A percentile compares a stretch with the other conserved stretches of the same genome.
Conservation (phyloP, 2,329 filamentous ascomycete species). For the Didymella sp. region DNA sequence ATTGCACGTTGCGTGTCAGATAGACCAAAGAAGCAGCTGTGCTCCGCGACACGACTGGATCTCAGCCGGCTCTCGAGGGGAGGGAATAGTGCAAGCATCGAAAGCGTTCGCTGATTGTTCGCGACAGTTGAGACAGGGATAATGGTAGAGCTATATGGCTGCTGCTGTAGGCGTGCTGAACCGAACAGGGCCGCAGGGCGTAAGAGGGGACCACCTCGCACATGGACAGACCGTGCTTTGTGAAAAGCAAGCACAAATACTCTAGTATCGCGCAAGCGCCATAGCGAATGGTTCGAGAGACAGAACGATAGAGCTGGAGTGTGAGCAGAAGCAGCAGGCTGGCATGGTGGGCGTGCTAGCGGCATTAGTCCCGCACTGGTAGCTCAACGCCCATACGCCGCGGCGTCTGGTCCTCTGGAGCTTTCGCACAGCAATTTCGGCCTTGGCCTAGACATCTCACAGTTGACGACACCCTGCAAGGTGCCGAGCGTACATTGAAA, state of each 20-base stretch:
- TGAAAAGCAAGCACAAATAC: too few species aligned
- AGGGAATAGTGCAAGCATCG: constrained; percentile 73
- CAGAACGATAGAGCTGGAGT: background rate
- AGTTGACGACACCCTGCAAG: background rate
- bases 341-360: background rate
- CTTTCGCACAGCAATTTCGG: background rate
- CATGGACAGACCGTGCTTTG: background rate
- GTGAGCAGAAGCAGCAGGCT: background rate
- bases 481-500: background rate
- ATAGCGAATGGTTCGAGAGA: background rate
- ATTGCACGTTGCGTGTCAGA: background rate
- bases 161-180: constrained; percentile 68
- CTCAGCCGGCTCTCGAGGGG: constrained; percentile 55
- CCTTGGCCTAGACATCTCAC: background rate
- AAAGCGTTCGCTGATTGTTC: constrained; percentile 71
- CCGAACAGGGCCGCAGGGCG: constrained; percentile 67
- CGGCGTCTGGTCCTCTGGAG: background rate
- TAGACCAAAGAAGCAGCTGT: background rate
- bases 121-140: constrained; percentile 72
- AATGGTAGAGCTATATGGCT: constrained; percentile 72
- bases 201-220: constrained; percentile 53
- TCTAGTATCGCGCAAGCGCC: too few species aligned
- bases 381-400: background rate
- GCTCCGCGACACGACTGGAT: background rate
- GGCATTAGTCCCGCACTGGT: background rate